These are phyloP conservation scores for Crucihimalaya himalaica DNA, from an alignment of 345 rosid genomes.

Conservation along the genomic window DNA sequence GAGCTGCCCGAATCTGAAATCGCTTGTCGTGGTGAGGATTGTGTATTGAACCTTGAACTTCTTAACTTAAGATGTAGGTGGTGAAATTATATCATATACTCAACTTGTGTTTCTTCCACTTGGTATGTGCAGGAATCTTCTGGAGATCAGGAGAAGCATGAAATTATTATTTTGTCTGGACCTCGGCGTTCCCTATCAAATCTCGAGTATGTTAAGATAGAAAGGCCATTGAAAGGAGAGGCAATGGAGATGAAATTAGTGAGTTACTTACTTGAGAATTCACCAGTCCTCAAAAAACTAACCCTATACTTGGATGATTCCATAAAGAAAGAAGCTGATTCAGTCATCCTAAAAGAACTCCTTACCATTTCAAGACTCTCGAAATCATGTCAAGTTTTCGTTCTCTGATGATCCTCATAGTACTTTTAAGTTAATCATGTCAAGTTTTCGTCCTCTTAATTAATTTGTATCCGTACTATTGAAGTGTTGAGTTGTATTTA, in stretches of 20 bases:
- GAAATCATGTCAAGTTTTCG: background rate
- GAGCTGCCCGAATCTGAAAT: background rate
- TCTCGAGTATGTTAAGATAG: background rate
- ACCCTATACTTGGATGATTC: background rate
- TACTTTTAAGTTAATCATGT: too few species aligned
- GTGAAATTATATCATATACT: background rate
- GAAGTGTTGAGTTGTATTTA: background rate
- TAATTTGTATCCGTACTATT: too few species aligned
- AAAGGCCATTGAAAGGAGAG: background rate
- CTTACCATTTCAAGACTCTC: background rate
- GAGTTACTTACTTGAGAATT: background rate
- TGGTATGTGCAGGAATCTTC: background rate
- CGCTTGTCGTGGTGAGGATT: constrained; percentile 1
- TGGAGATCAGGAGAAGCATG: background rate
- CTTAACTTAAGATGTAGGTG: background rate
- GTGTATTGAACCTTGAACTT: background rate
- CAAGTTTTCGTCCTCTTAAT: too few species aligned
- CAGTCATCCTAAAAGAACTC: background rate
- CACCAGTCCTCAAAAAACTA: background rate
- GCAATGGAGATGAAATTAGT: background rate
- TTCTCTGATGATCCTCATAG: background rate
- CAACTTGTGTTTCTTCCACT: background rate
- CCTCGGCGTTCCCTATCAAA: background rate
- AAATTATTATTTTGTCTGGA: background rate
- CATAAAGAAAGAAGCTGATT: background rate